Evolutionary conservation across 352 stramenopile species (phyloP).

Genomic region (Phytophthora fragariae): DNA sequence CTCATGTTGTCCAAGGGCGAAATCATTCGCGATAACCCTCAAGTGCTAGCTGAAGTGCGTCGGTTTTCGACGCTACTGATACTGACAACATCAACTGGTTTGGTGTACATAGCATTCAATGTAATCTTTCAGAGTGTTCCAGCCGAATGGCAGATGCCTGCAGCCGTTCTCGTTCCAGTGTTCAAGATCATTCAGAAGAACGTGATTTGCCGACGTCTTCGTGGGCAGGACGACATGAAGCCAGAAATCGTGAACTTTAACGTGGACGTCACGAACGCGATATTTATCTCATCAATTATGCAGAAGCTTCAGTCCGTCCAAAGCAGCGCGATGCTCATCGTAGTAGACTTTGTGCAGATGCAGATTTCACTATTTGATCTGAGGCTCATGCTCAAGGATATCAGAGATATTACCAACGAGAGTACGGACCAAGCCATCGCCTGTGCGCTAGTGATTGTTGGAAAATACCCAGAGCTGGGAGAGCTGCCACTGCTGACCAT

Average conservation of each 20-base stretch:
- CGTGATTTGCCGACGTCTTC: constrained; percentile 17
- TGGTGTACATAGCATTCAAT: constrained; percentile 21
- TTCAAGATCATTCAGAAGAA: constrained; percentile 30
- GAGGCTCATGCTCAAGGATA: constrained; percentile 21
- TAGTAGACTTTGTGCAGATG: constrained; percentile 43
- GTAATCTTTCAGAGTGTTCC: constrained; percentile 17
- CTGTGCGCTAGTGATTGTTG: constrained; percentile 9
- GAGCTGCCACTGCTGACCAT: neutral
- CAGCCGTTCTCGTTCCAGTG: constrained; percentile 12
- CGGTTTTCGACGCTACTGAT: constrained; percentile 16
- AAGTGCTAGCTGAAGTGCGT: constrained; percentile 20
- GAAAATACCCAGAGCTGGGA: constrained; percentile 18
- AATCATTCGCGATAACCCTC: constrained; percentile 14
- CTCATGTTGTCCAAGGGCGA: constrained; percentile 20
- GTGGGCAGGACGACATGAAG: constrained; percentile 37
- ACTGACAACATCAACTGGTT: constrained; percentile 4
- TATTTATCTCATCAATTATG: constrained; percentile 55
- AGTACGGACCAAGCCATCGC: constrained; percentile 18
- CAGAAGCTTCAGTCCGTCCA: constrained; percentile 34
- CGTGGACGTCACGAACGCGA: constrained; percentile 54
- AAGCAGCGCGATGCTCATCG: constrained; percentile 39
- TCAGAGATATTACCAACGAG: constrained; percentile 15
- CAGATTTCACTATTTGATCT: constrained; percentile 36
- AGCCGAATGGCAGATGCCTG: constrained; percentile 11
- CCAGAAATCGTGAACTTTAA: constrained; percentile 54